Evolutionary conservation across 2,329 filamentous ascomycete species (phyloP).

Genomic region (Ampelomyces quisqualis): DNA sequence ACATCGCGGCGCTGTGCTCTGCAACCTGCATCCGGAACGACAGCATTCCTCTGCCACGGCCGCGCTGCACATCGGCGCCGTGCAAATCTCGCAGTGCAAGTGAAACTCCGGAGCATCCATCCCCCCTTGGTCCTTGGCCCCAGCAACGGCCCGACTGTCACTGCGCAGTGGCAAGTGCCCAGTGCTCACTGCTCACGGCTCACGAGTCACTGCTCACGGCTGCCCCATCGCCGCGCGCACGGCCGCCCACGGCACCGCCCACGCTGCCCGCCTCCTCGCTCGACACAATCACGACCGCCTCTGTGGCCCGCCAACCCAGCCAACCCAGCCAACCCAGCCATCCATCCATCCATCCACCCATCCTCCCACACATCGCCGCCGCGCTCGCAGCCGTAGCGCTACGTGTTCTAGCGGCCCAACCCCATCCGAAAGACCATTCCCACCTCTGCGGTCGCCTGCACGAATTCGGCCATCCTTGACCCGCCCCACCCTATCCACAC

Average conservation of each 20-base stretch:
- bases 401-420: background rate
- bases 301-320: background rate
- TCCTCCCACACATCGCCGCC: constrained; percentile 29
- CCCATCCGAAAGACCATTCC: constrained; percentile 15
- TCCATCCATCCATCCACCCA: no score
- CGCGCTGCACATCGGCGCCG: constrained; percentile 41
- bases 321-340: constrained; percentile 5
- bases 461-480: constrained; percentile 3
- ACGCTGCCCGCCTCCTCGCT: background rate
- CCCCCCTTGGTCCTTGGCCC: constrained; percentile 20
- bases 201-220: constrained; percentile 19
- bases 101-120: no score
- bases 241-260: background rate
- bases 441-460: constrained; percentile 38
- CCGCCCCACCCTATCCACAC: constrained; percentile 25
- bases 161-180: background rate
- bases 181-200: constrained; percentile 5
- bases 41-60: constrained; percentile 22
- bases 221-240: constrained; percentile 3
- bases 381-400: no score
- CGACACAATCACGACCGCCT: background rate
- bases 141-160: constrained; percentile 39
- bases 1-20: constrained; percentile 14
- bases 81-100: constrained; percentile 18
- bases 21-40: constrained; percentile 11